Conservation (phyloP, 2,329 filamentous ascomycete species). For the Hypoxylon rubiginosum region DNA sequence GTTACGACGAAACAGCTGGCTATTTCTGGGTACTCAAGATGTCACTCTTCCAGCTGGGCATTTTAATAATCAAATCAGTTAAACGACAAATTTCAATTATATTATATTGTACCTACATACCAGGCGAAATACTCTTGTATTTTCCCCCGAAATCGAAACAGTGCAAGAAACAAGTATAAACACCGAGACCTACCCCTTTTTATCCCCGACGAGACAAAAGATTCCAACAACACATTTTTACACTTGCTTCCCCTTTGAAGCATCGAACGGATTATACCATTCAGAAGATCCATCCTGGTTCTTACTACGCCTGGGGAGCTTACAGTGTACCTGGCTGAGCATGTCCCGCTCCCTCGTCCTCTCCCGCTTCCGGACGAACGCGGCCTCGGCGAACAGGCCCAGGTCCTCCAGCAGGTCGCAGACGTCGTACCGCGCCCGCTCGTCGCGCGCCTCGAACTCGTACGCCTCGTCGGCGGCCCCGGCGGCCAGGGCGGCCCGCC, state of each 20-base stretch:
- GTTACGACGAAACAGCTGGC: background rate
- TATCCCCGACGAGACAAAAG: background rate
- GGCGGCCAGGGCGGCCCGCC: background rate
- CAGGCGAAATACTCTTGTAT: background rate
- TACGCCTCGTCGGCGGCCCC: background rate
- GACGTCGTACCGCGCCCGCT: slow-evolving; percentile 51
- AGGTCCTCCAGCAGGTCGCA: slow-evolving; percentile 55
- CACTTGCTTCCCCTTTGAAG: too few relatives aligned
- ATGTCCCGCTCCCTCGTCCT: background rate
- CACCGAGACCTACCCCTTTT: background rate
- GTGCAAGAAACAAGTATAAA: background rate
- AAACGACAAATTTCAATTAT: too few relatives aligned
- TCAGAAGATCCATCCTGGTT: background rate
- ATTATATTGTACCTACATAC: background rate
- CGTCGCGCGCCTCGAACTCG: slow-evolving; percentile 3
- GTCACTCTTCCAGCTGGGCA: background rate
- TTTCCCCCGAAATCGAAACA: background rate
- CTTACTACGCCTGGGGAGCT: background rate
- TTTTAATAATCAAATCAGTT: background rate
- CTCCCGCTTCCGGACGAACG: slow-evolving; percentile 44
- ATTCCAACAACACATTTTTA: too few relatives aligned
- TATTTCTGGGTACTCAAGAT: background rate
- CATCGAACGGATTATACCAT: too few relatives aligned
- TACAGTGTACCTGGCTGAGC: background rate
- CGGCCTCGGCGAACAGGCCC: slow-evolving; percentile 51